These are phyloP conservation scores for Colletotrichum truncatum DNA, from an alignment of 2,329 filamentous ascomycete species.

Conservation along the genomic window DNA sequence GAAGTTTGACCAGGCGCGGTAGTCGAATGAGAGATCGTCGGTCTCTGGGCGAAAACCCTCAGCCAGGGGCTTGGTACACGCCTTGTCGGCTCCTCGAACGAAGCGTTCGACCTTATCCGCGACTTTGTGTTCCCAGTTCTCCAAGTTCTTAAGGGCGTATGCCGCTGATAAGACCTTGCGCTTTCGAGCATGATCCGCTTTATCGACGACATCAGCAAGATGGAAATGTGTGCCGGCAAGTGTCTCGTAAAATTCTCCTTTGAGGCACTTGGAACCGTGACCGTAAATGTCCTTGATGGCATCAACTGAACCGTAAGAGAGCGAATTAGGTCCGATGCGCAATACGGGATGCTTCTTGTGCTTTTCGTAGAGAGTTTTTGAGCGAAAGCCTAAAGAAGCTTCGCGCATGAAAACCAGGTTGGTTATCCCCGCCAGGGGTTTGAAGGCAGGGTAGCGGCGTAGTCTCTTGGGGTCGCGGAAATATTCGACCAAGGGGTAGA, in stretches of 20 bases:
- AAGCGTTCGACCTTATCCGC: slow-evolving; percentile 58
- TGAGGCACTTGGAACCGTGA: slow-evolving; percentile 58
- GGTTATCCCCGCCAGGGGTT: slow-evolving; percentile 33
- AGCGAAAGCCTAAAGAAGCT: not conserved
- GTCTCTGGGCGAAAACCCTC: slow-evolving; percentile 35
- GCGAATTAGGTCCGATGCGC: slow-evolving; percentile 52
- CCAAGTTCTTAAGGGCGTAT: slow-evolving; percentile 62
- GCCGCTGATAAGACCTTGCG: slow-evolving; percentile 59
- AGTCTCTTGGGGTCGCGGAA: slow-evolving; percentile 37
- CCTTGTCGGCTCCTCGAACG: slow-evolving; percentile 51
- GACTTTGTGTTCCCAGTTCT: slow-evolving; percentile 64
- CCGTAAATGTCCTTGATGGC: slow-evolving; percentile 60
- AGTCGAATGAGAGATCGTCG: slow-evolving; percentile 58
- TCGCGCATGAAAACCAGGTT: slow-evolving; percentile 30
- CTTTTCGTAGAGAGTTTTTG: not conserved
- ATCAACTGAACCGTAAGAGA: slow-evolving; percentile 48
- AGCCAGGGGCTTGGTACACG: slow-evolving; percentile 48
- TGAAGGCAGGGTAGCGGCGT: slow-evolving; percentile 34
- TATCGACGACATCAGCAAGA: slow-evolving; percentile 61
- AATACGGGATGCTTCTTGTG: slow-evolving; percentile 55
- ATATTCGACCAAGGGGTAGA: slow-evolving; percentile 7
- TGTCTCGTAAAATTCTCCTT: slow-evolving; percentile 56
- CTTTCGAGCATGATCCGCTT: slow-evolving; percentile 59
- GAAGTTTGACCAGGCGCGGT: slow-evolving; percentile 61
- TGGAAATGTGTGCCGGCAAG: slow-evolving; percentile 58